Conservation (phyloP, 2,329 filamentous ascomycete species). For the Sporothrix curviconia region DNA sequence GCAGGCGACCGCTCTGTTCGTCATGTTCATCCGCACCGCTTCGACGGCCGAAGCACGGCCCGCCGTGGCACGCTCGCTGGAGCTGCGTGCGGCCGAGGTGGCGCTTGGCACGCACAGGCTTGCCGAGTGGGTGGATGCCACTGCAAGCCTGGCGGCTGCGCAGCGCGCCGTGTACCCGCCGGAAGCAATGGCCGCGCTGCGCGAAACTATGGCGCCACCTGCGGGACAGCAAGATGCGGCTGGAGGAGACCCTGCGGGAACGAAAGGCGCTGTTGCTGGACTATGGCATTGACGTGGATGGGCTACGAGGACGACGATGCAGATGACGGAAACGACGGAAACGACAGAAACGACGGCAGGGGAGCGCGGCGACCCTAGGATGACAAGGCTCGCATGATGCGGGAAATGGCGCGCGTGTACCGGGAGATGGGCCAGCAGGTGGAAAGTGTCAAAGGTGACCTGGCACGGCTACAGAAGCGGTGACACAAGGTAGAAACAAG, state of each 20-base stretch:
- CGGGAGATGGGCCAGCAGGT: conserved; percentile 44
- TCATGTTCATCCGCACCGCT: conserved; percentile 42
- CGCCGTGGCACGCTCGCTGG: conserved; percentile 44
- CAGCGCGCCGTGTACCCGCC: conserved; percentile 39
- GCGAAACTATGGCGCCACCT: conserved; percentile 44
- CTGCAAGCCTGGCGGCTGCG: conserved; percentile 29
- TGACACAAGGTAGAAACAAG: too few species aligned
- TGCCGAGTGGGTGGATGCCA: conserved; percentile 32
- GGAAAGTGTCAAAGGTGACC: conserved; percentile 42
- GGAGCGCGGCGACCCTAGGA: too few species aligned
- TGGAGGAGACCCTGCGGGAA: conserved; percentile 37
- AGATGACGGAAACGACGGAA: conserved; percentile 22
- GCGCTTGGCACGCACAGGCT: conserved; percentile 38
- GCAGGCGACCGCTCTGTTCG: conserved; percentile 34
- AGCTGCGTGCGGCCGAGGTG: conserved; percentile 43
- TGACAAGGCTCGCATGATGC: conserved; percentile 45
- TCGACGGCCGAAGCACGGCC: conserved; percentile 52
- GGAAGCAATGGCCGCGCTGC: conserved; percentile 37
- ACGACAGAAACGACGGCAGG: conserved; percentile 24
- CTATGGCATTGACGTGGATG: conserved; percentile 42
- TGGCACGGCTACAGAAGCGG: conserved; percentile 28
- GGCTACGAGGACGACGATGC: conserved; percentile 22
- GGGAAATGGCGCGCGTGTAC: conserved; percentile 47
- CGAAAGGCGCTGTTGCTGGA: conserved; percentile 39
- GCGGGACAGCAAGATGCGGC: conserved; percentile 39